Base-by-base conservation (phyloP, 345 rosid genomes). In the Gynandropsis gynandra region DNA sequence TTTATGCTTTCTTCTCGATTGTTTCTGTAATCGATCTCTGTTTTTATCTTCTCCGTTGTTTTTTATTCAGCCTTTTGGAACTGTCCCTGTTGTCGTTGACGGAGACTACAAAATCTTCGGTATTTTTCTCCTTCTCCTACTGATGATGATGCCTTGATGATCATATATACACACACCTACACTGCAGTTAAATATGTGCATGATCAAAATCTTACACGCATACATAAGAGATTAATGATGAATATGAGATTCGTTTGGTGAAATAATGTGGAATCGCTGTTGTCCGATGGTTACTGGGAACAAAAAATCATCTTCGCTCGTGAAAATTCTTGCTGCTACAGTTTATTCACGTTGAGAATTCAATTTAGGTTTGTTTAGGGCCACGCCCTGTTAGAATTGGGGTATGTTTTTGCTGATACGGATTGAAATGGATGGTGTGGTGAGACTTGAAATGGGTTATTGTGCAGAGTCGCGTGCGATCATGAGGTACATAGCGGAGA, bases 381-480 rank as follows among this genome's bases (percentile, higher is more conserved):
- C n/a, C n/a, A n/a, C n/a, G n/a, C n/a, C n/a, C n/a, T n/a, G n/a
- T n/a, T n/a, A n/a, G n/a, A 14, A 37, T 37, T 37, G 10, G 36
- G 7, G 36, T 33, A 33, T 33, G 10, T 8, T 36, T 10, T 8
- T 36, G 40, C 40, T 36, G 11, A 48, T 33, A 1, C 10, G 36
- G 36, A 7, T 8, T 33, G 36, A 7, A n/a, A n/a, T n/a, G n/a
- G n/a, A n/a, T n/a, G n/a, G n/a, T n/a, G n/a, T n/a, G n/a, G n/a
- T n/a, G n/a, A n/a, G n/a, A n/a, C n/a, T n/a, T n/a, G n/a, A n/a
- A n/a, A n/a, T 1, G 20, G 11, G n/a, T 16, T 36, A 10, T 3
- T 7, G 20, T 53, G 61, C 57, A 81, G 95, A 81, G 70, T 85
- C 85, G 0, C 63, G 89, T 10, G 95, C 89, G 11, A 77, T 81